These are phyloP conservation scores for Leptomonas pyrrhocoris DNA, from an alignment of 208 protist genomes.

Conservation along the genomic window DNA sequence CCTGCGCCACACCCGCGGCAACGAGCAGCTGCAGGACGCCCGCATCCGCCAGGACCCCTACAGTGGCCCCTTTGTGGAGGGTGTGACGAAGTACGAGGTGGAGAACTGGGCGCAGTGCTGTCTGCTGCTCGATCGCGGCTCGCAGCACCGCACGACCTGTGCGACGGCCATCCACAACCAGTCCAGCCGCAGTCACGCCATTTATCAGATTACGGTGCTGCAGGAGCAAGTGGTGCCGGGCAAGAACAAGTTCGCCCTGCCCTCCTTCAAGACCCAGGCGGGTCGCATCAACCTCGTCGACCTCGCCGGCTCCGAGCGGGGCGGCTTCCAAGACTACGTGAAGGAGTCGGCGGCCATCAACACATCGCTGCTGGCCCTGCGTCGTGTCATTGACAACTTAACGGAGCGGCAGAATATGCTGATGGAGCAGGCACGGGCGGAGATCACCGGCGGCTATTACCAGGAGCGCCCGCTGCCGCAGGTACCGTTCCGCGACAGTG, in stretches of 20 bases:
- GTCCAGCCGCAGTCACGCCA: conserved; percentile 90
- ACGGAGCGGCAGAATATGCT: conserved; percentile 89
- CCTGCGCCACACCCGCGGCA: conserved; percentile 72
- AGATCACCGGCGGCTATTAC: conserved; percentile 66
- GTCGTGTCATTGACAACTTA: conserved; percentile 88
- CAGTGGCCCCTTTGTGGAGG: conserved; percentile 88
- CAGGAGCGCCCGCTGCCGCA: conserved; percentile 82
- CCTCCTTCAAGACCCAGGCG: conserved; percentile 64
- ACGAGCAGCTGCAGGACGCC: conserved; percentile 85
- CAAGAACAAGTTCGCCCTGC: conserved; percentile 72
- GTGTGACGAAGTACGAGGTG: conserved; percentile 89
- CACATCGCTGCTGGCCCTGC: conserved; percentile 86
- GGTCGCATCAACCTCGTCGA: conserved; percentile 91
- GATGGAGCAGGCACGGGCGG: conserved; percentile 84
- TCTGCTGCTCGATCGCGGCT: conserved; percentile 89
- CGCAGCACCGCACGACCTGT: conserved; percentile 90
- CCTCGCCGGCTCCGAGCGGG: conserved; percentile 89
- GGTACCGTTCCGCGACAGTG: conserved; percentile 89
- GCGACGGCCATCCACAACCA: conserved; percentile 92
- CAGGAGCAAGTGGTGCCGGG: conserved; percentile 69
- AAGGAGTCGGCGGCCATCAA: conserved; percentile 93
- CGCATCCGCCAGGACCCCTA: conserved; percentile 88
- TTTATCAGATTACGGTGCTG: conserved; percentile 89
- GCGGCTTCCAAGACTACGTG: conserved; percentile 89
- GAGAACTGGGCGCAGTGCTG: conserved; percentile 90